A percentile compares a stretch with the other conserved stretches of the same genome.
Evolutionary conservation across 164 flowering plant species (phyloP).

Genomic region (Stephania yunnanensis): DNA sequence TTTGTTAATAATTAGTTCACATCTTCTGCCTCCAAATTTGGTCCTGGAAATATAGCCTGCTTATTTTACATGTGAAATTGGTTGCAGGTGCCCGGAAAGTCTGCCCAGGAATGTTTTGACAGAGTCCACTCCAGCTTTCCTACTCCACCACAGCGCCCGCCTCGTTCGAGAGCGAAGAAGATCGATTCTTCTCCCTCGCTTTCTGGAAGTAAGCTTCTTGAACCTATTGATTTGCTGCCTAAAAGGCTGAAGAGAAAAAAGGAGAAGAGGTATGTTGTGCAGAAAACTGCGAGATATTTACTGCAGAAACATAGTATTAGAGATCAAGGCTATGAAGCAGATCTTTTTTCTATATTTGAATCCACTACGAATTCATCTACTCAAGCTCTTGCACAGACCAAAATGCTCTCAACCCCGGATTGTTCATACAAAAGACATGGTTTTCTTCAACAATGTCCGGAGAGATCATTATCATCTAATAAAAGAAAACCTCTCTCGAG

Average conservation of each 20-base stretch:
- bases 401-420: constrained; percentile 39
- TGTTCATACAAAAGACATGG: constrained; percentile 14
- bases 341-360: constrained; percentile 64
- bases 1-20: background rate
- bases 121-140: constrained; percentile 46
- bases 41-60: background rate
- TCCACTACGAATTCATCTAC: constrained; percentile 27
- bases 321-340: constrained; percentile 41
- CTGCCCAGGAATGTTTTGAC: constrained; percentile 82
- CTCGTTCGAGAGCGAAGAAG: constrained; percentile 46
- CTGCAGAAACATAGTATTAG: constrained; percentile 44
- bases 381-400: constrained; percentile 15
- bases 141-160: constrained; percentile 57
- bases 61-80: background rate
- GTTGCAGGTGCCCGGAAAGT: constrained; percentile 87
- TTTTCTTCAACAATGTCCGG: constrained; percentile 23
- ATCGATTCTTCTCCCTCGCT: constrained; percentile 30
- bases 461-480: constrained; percentile 28
- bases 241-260: constrained; percentile 31
- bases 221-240: constrained; percentile 23
- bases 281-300: constrained; percentile 48
- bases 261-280: constrained; percentile 35
- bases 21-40: background rate
- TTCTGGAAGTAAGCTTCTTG: constrained; percentile 58
- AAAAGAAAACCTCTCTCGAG: constrained; percentile 37